These are phyloP conservation scores for Trichoderma reesei DNA, from an alignment of 495 filamentous ascomycete genomes.

Conservation along the genomic window DNA sequence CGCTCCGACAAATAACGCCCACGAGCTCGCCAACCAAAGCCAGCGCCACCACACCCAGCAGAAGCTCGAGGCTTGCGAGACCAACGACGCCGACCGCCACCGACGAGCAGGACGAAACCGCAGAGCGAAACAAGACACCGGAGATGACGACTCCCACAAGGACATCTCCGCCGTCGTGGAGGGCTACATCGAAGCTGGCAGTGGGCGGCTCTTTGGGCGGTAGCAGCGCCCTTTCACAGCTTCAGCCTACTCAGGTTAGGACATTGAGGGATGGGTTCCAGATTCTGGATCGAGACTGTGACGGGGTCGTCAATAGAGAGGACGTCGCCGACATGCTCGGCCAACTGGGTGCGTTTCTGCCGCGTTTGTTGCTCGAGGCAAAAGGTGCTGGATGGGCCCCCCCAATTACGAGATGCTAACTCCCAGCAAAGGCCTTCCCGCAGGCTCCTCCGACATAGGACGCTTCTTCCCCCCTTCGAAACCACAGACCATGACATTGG, in stretches of 20 bases:
- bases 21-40: conserved; percentile 35
- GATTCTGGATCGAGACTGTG: conserved; percentile 73
- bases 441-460: conserved; percentile 48
- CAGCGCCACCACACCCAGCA: conserved; percentile 16
- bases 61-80: conserved; percentile 30
- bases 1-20: conserved; percentile 39
- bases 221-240: conserved; percentile 49
- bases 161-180: conserved; percentile 23
- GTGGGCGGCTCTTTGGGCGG: conserved; percentile 18
- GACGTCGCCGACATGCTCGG: conserved; percentile 73
- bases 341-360: conserved; percentile 50
- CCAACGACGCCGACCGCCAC: conserved; percentile 21
- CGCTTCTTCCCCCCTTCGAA: conserved; percentile 66
- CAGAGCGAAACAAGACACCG: conserved; percentile 16
- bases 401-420: conserved; percentile 7
- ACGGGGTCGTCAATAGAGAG: conserved; percentile 62
- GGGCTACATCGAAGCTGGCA: conserved; percentile 14
- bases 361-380: not conserved
- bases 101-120: conserved; percentile 23
- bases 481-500: conserved; percentile 64
- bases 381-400: not conserved
- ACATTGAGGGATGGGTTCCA: conserved; percentile 79
- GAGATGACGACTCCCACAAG: conserved; percentile 22
- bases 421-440: conserved; percentile 32
- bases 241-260: conserved; percentile 58